phyloP scores from a whole-genome alignment of 169 alveolate species.

The Babesia bigemina region DNA sequence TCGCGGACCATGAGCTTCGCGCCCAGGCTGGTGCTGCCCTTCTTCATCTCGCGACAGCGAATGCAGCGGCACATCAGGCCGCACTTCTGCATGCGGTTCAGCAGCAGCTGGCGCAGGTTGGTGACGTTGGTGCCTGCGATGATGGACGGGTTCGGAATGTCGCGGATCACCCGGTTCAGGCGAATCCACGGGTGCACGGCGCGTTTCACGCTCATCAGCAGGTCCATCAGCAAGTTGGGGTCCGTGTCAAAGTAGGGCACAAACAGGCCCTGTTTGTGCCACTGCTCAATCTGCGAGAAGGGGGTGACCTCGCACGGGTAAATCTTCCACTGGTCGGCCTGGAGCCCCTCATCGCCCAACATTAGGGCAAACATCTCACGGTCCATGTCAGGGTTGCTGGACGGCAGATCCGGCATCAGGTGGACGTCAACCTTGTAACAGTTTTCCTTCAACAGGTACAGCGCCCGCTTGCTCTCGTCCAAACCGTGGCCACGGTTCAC shows the following conservation, averaged over 20 bases:
- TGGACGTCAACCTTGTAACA: conserved; percentile 93
- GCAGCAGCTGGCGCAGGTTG: conserved; percentile 87
- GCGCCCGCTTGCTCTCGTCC: conserved; percentile 83
- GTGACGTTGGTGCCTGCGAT: conserved; percentile 92
- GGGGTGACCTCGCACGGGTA: conserved; percentile 94
- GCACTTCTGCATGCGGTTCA: conserved; percentile 77
- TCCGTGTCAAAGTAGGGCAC: conserved; percentile 89
- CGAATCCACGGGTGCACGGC: conserved; percentile 94
- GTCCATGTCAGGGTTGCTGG: conserved; percentile 83
- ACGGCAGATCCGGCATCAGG: conserved; percentile 92
- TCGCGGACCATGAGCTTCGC: conserved; percentile 45
- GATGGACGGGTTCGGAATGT: conserved; percentile 92
- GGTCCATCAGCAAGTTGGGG: conserved; percentile 73
- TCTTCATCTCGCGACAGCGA: conserved; percentile 91
- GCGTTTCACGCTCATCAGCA: conserved; percentile 83
- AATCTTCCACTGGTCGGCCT: conserved; percentile 95
- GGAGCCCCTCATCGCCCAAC: conserved; percentile 83
- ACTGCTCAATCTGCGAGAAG: conserved; percentile 86
- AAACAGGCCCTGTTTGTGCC: conserved; percentile 84
- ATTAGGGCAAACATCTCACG: conserved; percentile 86
- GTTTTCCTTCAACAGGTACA: conserved; percentile 86
- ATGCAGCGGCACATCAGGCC: conserved; percentile 88
- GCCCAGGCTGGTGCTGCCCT: conserved; percentile 65
- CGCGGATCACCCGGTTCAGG: conserved; percentile 90
- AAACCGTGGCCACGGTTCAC: conserved; percentile 85